Conservation (phyloP, 768 basidiomycete species). For the Suillus brevipes region DNA sequence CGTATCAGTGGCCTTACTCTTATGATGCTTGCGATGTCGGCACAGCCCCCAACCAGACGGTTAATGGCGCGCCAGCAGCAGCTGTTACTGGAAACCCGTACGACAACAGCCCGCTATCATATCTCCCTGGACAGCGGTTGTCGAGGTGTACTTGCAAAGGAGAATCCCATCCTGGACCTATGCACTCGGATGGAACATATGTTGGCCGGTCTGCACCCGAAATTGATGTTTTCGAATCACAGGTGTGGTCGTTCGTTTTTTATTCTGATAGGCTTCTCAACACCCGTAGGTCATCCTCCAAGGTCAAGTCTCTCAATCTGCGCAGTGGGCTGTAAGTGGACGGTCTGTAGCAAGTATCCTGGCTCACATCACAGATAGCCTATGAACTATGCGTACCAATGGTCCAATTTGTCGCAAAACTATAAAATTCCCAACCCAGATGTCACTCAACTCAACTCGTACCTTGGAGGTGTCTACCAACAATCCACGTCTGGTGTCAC, state of each 20-base stretch:
- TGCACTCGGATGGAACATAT: slow-evolving; percentile 72
- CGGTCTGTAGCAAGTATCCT: background rate
- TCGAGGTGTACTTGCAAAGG: slow-evolving; percentile 87
- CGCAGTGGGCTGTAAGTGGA: slow-evolving; percentile 71
- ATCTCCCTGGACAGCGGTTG: slow-evolving; percentile 83
- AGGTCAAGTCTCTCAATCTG: slow-evolving; percentile 80
- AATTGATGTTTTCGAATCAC: slow-evolving; percentile 89
- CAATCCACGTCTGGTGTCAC: slow-evolving; percentile 79
- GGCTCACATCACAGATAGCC: slow-evolving; percentile 46
- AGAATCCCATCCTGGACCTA: slow-evolving; percentile 87
- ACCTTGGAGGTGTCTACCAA: slow-evolving; percentile 77
- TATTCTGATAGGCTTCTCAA: slow-evolving; percentile 2
- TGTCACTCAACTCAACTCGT: slow-evolving; percentile 59
- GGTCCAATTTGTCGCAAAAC: slow-evolving; percentile 65
- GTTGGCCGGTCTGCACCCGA: slow-evolving; percentile 85
- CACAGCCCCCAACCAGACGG: slow-evolving; percentile 82
- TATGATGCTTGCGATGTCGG: slow-evolving; percentile 92
- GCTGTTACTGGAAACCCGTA: slow-evolving; percentile 62
- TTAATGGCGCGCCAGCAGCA: slow-evolving; percentile 60
- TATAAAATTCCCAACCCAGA: slow-evolving; percentile 53
- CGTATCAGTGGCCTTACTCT: slow-evolving; percentile 71
- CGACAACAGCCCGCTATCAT: slow-evolving; percentile 63
- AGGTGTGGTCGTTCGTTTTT: slow-evolving; percentile 39
- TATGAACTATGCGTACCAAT: slow-evolving; percentile 71
- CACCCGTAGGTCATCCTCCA: slow-evolving; percentile 34